Evolutionary conservation across 2,329 filamentous ascomycete species (phyloP), one percentile per base, ranked within the genome.

Genomic region (Epichloe sylvatica): DNA sequence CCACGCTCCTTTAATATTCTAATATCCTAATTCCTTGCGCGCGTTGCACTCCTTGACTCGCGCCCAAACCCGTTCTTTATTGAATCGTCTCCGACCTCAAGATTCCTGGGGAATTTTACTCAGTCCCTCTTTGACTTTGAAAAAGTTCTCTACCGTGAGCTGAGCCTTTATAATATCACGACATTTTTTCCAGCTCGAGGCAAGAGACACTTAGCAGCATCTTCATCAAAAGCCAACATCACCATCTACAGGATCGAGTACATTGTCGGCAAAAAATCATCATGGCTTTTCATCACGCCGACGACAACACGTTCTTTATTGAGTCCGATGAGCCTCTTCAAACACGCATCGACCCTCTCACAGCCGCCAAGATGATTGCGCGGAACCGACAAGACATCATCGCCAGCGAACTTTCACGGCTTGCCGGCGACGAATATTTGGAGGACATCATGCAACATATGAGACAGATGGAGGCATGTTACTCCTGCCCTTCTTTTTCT

Each of bases 361-460:
- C 92, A 60, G 82, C 86, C 53, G 80, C 83, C 58, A 87, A 84
- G 67, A 78, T 87, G 62, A 72, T 92, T 59, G 84, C 86, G 52
- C 81, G 85, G 62, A 81, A 91, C 69, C 81, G 83, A 60, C 91
- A 96, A 68, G 86, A 91, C 63, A 83, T 84, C 57, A 84, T 97
- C 59, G 89, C 84, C 53, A 86, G 89, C 63, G 87, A 97, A 65
- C 78, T 97, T 56, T 96, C 90, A 43, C 81, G 83, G 58, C 73
- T 86, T 58, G 88, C 89, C 46, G 83, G 81, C 53, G 88, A 94
- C 50, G 89, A 96, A 70, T 95, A 97, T 64, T 79, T 94, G 59
- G 88, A 95, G 67, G 91, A 97, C 65, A 84, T 96, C 64, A 81
- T 97, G 71, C 78, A 84, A 63, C 91, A 97, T 70, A 92, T 96